These are phyloP conservation scores for Fomes fomentarius DNA, from an alignment of 1,284 basidiomycete genomes.

Conservation along the genomic window DNA sequence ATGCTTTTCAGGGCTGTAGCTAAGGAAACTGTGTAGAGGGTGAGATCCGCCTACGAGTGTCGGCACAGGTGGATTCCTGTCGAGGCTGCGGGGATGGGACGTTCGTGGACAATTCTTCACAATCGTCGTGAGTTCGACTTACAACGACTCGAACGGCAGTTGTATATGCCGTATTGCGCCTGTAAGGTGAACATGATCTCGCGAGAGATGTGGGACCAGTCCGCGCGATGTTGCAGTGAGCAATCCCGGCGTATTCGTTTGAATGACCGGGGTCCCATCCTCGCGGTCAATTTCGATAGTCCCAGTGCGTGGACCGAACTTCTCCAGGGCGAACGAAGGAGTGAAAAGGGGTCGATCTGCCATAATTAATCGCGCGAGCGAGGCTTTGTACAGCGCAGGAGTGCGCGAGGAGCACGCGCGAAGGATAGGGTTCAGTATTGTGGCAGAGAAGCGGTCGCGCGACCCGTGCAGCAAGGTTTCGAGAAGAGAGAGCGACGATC, in stretches of 20 bases:
- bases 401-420: slow-evolving; percentile 12
- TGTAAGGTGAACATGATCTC: slow-evolving; percentile 57
- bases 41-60: slow-evolving; percentile 52
- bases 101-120: too few relatives aligned
- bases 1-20: slow-evolving; percentile 51
- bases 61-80: slow-evolving; percentile 61
- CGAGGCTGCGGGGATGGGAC: too few relatives aligned
- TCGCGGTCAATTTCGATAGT: slow-evolving; percentile 18
- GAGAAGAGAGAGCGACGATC: neutral
- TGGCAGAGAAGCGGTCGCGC: neutral
- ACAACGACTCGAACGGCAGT: slow-evolving; percentile 82
- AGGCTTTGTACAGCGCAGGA: slow-evolving; percentile 1
- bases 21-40: slow-evolving; percentile 63
- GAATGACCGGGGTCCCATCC: slow-evolving; percentile 24
- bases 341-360: slow-evolving; percentile 8
- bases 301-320: slow-evolving; percentile 26
- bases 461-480: neutral
- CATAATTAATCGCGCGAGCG: slow-evolving; percentile 8
- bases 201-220: slow-evolving; percentile 71
- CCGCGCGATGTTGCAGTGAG: slow-evolving; percentile 71
- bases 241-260: slow-evolving; percentile 62
- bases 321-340: neutral
- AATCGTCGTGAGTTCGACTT: too few relatives aligned
- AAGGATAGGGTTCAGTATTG: slow-evolving; percentile 4
- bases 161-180: slow-evolving; percentile 63